Percentiles rank a stretch among this genome's conserved stretches.
Conservation (phyloP, 2,329 filamentous ascomycete species). For the Pyricularia grisea region DNA sequence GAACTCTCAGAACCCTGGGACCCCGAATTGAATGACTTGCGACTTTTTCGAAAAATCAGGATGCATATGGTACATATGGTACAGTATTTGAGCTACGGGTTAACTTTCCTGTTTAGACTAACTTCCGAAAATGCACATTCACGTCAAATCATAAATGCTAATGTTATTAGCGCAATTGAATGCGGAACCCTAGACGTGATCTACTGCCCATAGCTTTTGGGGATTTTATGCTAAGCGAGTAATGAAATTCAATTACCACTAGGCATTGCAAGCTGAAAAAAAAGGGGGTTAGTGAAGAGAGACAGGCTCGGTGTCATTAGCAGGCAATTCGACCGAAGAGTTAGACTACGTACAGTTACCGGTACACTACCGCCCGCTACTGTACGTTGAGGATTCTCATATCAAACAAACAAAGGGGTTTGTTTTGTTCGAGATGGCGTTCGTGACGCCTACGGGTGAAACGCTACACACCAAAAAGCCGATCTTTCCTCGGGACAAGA, state of each 20-base stretch:
- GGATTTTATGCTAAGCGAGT: neutral
- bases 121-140: neutral
- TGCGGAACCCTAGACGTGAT: neutral
- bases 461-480: neutral
- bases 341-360: neutral
- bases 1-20: neutral
- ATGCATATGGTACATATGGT: neutral
- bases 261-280: neutral
- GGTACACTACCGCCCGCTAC: neutral
- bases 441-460: neutral
- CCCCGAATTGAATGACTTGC: neutral
- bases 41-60: neutral
- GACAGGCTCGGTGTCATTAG: neutral
- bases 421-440: neutral
- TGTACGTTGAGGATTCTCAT: neutral
- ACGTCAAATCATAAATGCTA: neutral
- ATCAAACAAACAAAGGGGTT: neutral
- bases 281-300: neutral
- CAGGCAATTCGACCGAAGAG: neutral
- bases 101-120: neutral
- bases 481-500: neutral
- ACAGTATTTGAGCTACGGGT: neutral
- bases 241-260: neutral
- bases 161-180: neutral
- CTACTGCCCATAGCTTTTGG: neutral